These are phyloP conservation scores for Telfairia occidentalis DNA, from an alignment of 331 rosid species.

Conservation along the genomic window DNA sequence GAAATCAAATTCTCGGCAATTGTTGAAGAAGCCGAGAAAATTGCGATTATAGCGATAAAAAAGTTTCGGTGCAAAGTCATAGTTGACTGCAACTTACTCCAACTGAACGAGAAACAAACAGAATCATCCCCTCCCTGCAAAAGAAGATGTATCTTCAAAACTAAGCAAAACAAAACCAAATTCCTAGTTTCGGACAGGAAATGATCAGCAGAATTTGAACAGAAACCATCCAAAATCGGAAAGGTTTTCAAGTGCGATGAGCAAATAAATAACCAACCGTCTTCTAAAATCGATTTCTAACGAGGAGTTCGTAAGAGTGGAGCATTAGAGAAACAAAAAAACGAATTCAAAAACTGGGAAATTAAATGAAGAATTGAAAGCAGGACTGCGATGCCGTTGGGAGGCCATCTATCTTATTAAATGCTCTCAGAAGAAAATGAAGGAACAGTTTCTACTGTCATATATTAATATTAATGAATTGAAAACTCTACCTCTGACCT, in stretches of 20 bases:
- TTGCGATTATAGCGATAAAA: constrained; percentile 14
- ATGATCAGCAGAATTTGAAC: not conserved
- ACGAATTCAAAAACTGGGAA: too few relatives aligned
- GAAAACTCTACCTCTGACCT: constrained; percentile 21
- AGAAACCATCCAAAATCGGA: not conserved
- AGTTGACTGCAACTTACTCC: constrained; percentile 14
- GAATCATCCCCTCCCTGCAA: constrained; percentile 26
- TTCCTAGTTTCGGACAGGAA: not conserved
- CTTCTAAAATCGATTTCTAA: not conserved
- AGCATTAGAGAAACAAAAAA: too few relatives aligned
- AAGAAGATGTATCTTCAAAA: not conserved
- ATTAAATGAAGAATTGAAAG: constrained; percentile 38
- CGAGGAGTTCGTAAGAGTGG: not conserved
- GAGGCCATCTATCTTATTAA: constrained; percentile 47
- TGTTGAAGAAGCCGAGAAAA: constrained; percentile 24
- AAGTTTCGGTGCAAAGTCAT: constrained; percentile 20
- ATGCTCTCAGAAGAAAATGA: constrained; percentile 26
- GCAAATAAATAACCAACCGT: not conserved
- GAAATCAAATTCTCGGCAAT: constrained; percentile 5
- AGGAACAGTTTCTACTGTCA: not conserved
- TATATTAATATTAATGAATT: constrained; percentile 2
- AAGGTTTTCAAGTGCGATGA: not conserved
- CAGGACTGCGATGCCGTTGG: constrained; percentile 40
- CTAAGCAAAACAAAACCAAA: not conserved
- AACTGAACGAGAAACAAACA: constrained; percentile 4